phyloP scores from a whole-genome alignment of 495 filamentous ascomycete genomes.

The Penicillium paradoxum region DNA sequence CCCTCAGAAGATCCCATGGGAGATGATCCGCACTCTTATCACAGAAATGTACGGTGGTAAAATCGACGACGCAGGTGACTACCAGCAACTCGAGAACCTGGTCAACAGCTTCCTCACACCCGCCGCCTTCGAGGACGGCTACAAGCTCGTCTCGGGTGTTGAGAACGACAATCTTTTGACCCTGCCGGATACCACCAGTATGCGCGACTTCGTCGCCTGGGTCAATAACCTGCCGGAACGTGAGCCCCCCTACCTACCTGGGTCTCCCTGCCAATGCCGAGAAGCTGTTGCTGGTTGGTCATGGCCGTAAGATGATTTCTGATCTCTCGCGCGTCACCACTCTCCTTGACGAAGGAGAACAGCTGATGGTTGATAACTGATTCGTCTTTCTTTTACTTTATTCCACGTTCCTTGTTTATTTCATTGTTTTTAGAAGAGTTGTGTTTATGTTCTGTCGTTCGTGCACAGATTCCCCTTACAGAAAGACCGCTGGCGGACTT shows the following conservation, averaged over 20 bases:
- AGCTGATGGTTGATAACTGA: conserved; percentile 67
- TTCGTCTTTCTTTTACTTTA: conserved; percentile 3
- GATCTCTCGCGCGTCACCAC: conserved; percentile 79
- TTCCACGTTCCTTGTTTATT: neutral
- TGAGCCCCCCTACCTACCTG: conserved; percentile 94
- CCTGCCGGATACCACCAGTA: conserved; percentile 71
- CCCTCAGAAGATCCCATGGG: conserved; percentile 91
- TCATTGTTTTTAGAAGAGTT: neutral
- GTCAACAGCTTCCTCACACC: conserved; percentile 77
- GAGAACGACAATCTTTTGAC: conserved; percentile 59
- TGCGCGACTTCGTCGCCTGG: conserved; percentile 87
- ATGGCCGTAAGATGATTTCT: conserved; percentile 78
- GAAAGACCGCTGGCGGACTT: conserved; percentile 23
- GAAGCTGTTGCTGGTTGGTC: conserved; percentile 86
- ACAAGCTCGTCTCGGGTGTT: conserved; percentile 72
- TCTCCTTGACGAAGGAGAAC: conserved; percentile 90
- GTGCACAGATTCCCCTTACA: conserved; percentile 4
- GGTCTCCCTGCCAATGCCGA: conserved; percentile 94
- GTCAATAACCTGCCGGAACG: conserved; percentile 88
- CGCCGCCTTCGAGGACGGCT: conserved; percentile 81
- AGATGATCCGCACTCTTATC: conserved; percentile 88
- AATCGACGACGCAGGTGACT: conserved; percentile 90
- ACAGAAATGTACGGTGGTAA: conserved; percentile 97
- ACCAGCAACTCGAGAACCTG: conserved; percentile 60
- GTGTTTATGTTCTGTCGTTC: neutral